Evolutionary conservation across 345 rosid genomes (phyloP).

Genomic region (Excoecaria cochinchinensis): DNA sequence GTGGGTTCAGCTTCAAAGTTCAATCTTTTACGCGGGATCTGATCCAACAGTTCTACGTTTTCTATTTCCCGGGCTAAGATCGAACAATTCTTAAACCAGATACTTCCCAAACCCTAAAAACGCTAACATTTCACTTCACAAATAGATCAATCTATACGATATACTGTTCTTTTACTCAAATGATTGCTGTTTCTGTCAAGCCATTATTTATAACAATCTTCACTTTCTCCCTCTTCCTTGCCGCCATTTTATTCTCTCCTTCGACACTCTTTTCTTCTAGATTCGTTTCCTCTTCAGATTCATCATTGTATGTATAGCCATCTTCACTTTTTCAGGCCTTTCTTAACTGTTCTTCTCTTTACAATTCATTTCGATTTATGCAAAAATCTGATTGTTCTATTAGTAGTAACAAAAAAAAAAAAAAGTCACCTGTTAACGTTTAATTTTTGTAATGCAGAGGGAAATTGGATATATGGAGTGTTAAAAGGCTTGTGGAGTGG

Average conservation of each 20-base stretch:
- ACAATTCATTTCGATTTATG: too few species aligned
- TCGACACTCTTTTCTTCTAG: slow-evolving; percentile 31
- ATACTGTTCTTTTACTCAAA: slow-evolving; percentile 19
- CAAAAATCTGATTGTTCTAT: not conserved
- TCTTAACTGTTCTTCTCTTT: not conserved
- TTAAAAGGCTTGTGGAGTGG: slow-evolving; percentile 74
- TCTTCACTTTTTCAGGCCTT: not conserved
- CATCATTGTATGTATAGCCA: slow-evolving; percentile 27
- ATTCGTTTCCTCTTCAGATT: slow-evolving; percentile 20
- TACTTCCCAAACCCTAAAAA: not conserved
- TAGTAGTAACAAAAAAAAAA: not conserved
- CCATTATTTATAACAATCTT: slow-evolving; percentile 57
- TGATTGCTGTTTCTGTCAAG: slow-evolving; percentile 57
- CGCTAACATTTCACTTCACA: not conserved
- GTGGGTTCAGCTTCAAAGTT: too few species aligned
- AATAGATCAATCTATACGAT: not conserved
- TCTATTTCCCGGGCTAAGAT: not conserved
- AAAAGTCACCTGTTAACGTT: not conserved
- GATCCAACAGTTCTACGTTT: not conserved
- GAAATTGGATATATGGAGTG: slow-evolving; percentile 73
- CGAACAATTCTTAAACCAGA: not conserved
- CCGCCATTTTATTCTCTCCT: slow-evolving; percentile 55
- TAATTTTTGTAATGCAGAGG: slow-evolving; percentile 32
- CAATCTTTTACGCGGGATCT: too few species aligned
- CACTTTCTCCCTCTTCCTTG: slow-evolving; percentile 60